Base-by-base conservation (phyloP, 306 rosid genomes). In the Trifolium fragiferum region DNA sequence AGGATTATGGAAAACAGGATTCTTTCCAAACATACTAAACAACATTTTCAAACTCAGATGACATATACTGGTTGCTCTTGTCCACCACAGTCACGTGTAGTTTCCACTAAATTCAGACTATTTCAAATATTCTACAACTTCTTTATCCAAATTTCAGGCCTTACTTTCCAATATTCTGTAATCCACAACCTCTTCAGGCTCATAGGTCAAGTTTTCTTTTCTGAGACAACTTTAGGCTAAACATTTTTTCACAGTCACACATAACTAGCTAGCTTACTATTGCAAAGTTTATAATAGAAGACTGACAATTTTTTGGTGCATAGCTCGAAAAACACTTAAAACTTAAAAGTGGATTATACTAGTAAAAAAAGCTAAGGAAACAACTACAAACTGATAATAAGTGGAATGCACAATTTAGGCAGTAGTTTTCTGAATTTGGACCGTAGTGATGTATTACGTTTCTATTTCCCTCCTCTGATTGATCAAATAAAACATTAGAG, bases 251-350 rank as follows among this genome's bases (percentile, higher is more conserved):
- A 11, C 38, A 58, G 38, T 25, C 38, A 25, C 10, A 18, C 63
- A 57, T 38, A 58, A 58, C 64, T 58, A 58, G 64, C 64, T 27
- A 58, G 37, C 64, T 58, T 25, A 25, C 64, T 58, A 23, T 58
- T 18, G 7, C 64, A 12, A 50, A n/a, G 38, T 13, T 58, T 58
- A 54, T 20, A 19, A 54, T 54, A 4, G 30, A 54, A 20, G 30
- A 54, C 15, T 54, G 60, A 54, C 27, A 20, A 54, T 3, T 9
- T 11, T 53, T 55, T 55, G 33, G 61, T 6, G n/a, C n/a, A 21
- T 21, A 10, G 33, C 1, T 55, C 35, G 1, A 6, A 58, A 23
- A 58, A 20, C 27, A 23, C 15, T 20, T 54, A 54, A 54, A 53
- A 23, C 15, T 20, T 54, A 54, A 54, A 53, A 54, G 61, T 54